Evolutionary conservation across 2,329 filamentous ascomycete species (phyloP), one percentile per base, ranked within the genome.

Genomic region (Dichotomopilus funicola): DNA sequence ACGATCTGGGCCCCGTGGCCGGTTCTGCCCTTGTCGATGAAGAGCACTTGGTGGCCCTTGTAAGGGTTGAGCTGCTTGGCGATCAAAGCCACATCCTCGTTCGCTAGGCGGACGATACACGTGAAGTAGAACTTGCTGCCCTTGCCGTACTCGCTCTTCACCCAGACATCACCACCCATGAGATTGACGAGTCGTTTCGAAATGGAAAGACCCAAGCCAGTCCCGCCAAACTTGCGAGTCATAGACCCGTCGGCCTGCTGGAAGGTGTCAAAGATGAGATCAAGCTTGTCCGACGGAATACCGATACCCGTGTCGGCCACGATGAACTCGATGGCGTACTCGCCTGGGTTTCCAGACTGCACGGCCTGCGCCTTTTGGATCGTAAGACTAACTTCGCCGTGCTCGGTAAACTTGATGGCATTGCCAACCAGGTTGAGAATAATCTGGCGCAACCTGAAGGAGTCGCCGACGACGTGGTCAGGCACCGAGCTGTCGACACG

Each of bases 241-340:
- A 95, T 97, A 37, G 91, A 96, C 40, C 92, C 92, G 69, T 97
- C 94, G 19, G 94, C 94, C 75, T 97, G 94, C 71, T 96, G 92
- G 83, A 97, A 97, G 0, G 92, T 97, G 73, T 97, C 94, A 72
- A 99, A 97, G 68, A 99, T 97, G 62, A 97, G 78, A 68, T 96
- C 91, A 52, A 97, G 81, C 75, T 97, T 97, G 73, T 97, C 91
- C 61, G 88, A 83, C 65, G 92, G 89, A 65, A 97, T 97, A 65
- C 94, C 94, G 66, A 97, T 99, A 63, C 94, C 94, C 38, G 94
- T 97, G 70, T 97, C 94, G 19, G 89, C 88, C 37, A 99, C 94
- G 53, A 92, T 86, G 72, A 97, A 97, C 72, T 97, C 91, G 69
- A 96, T 92, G 34, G 91, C 88, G 64, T 95, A 96, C 70, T 96